Conservation (phyloP, 2,329 filamentous ascomycete genomes). For the Cordyceps tenuipes region DNA sequence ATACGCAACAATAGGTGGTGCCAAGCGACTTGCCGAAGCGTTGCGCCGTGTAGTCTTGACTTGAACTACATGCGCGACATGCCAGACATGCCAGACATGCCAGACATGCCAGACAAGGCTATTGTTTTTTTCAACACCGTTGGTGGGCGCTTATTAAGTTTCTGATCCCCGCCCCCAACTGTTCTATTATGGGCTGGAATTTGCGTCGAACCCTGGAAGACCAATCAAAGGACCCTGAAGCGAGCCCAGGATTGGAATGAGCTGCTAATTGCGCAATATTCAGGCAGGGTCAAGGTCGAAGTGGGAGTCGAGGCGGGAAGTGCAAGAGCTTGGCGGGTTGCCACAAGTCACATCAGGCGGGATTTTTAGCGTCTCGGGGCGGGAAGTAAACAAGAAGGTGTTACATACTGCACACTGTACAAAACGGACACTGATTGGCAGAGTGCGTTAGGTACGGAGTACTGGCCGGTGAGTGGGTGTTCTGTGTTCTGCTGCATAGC, state of each 20-base stretch:
- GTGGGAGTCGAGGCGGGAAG: background rate
- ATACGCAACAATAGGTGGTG: background rate
- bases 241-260: background rate
- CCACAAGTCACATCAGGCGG: conserved; percentile 5
- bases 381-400: background rate
- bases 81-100: no score
- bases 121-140: background rate
- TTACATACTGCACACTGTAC: background rate
- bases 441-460: no score
- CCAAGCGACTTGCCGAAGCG: background rate
- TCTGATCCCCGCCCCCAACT: background rate
- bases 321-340: background rate
- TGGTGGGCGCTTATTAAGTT: background rate
- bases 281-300: background rate
- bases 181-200: background rate
- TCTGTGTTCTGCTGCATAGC: conserved; percentile 5
- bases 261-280: conserved; percentile 3
- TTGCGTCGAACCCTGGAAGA: background rate
- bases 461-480: background rate
- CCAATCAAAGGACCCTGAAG: background rate
- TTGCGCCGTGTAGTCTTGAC: background rate
- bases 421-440: background rate
- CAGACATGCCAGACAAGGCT: background rate
- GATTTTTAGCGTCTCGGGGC: background rate
- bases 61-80: background rate